Evolutionary conservation across 164 flowering plant genomes (phyloP), one percentile per base, ranked within the genome.

Genomic region (Magnolia officinalis): DNA sequence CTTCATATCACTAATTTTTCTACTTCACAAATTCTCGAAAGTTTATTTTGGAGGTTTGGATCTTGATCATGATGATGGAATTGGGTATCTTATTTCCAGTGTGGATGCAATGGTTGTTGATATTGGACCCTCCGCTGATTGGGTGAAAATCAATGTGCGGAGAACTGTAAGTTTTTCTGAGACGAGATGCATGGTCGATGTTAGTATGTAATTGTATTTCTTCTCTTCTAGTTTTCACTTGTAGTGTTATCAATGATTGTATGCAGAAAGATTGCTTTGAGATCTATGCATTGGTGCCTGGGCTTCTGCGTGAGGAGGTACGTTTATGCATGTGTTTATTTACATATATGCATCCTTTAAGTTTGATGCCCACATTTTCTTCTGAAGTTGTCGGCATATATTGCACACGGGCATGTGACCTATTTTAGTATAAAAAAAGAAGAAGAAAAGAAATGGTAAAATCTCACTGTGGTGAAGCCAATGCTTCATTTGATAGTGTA

Each of bases 231-330:
- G 61, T 55, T 16, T 55, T 55, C 61, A 29, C n/a, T 37, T 16
- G 6, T 26, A 68, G 5, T 68, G 31, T 31, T 31, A 31, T 68
- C 50, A 37, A 18, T 74, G 37, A 10, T 8, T 73, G n/a, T 74
- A 7, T 80, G 66, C 95, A 96, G 99, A 90, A 88, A 76, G 99
- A 96, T 82, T 90, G 97, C 80, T 96, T 84, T 83, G 99, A 96
- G 85, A 93, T 96, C 4, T 96, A 96, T 87, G 98, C 98, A 67
- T 82, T 96, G 76, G 98, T 96, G 73, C 99, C 99, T 63, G 99
- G 98, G 58, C 97, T 96, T 78, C 81, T 92, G 14, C 94, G 99
- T 4, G 99, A 96, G 78, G 98, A 95, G 97, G 98, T 90, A 65
- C 59, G 14, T 37, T 37, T 55, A 55, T 55, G 61, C 18, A 55